Percentiles rank a stretch among this genome's conserved stretches.
These are phyloP conservation scores for Pyropia haitanensis DNA, from an alignment of 23 red algal species.

Conservation along the genomic window DNA sequence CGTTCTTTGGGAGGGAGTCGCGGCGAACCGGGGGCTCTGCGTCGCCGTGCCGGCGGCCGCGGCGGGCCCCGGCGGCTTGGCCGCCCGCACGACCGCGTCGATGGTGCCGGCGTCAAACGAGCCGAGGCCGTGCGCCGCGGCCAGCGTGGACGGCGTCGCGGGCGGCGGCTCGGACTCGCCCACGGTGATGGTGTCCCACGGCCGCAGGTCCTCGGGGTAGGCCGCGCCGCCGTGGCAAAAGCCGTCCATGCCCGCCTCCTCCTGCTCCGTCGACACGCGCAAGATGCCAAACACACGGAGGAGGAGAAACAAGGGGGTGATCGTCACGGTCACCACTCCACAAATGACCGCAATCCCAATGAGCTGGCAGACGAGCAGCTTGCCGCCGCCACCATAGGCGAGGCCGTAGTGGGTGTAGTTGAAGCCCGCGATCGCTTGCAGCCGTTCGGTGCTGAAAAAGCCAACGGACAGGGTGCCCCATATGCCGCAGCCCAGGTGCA, in stretches of 20 bases:
- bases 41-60: too few species aligned
- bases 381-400: constrained; percentile 58
- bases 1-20: too few species aligned
- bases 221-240: constrained; percentile 81
- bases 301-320: constrained; percentile 48
- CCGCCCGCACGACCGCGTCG: too few species aligned
- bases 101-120: too few species aligned
- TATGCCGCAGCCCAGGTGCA: constrained; percentile 71
- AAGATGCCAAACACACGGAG: constrained; percentile 58
- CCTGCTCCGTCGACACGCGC: constrained; percentile 68
- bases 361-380: constrained; percentile 45
- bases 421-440: constrained; percentile 45
- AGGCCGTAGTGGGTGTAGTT: constrained; percentile 21
- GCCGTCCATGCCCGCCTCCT: constrained; percentile 80
- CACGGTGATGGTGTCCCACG: too few species aligned
- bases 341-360: constrained; percentile 48
- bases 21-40: too few species aligned
- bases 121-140: too few species aligned
- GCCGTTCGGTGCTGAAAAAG: constrained; percentile 45
- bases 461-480: constrained; percentile 71
- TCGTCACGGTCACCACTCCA: constrained; percentile 22
- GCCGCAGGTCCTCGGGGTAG: constrained; percentile 31
- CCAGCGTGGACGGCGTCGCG: too few species aligned
- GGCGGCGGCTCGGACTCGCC: too few species aligned
- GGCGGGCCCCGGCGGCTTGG: too few species aligned